Percentiles rank a stretch among this genome's conserved stretches.
Conservation (phyloP, 2,329 filamentous ascomycete genomes). For the Xylariaceae sp. region DNA sequence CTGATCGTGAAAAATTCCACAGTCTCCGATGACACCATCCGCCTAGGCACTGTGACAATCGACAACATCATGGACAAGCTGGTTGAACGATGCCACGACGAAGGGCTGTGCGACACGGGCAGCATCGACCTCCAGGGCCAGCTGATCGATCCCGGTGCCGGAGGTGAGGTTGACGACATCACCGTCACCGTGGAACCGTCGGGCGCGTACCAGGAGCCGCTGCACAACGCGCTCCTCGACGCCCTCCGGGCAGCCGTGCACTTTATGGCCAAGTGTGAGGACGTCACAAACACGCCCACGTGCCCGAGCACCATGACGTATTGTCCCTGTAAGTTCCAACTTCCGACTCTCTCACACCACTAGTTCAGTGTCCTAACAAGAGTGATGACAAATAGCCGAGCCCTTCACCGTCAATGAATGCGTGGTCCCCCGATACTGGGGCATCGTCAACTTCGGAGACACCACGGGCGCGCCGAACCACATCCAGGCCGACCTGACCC, state of each 20-base stretch:
- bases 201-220: background rate
- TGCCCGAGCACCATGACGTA: background rate
- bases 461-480: background rate
- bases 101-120: background rate
- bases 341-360: background rate
- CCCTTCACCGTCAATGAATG: slow-evolving; percentile 1
- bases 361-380: background rate
- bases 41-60: background rate
- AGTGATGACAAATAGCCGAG: background rate
- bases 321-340: background rate
- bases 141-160: background rate
- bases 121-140: background rate
- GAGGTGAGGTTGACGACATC: background rate
- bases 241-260: background rate
- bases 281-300: background rate
- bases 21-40: slow-evolving; percentile 2
- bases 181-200: background rate
- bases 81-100: background rate
- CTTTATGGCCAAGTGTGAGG: background rate
- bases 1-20: background rate
- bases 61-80: background rate
- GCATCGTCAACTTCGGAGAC: background rate
- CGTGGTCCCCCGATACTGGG: background rate
- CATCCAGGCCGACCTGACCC: background rate
- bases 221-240: background rate